phyloP scores from a whole-genome alignment of 2,329 filamentous ascomycete species.

The Aureobasidium melanogenum region DNA sequence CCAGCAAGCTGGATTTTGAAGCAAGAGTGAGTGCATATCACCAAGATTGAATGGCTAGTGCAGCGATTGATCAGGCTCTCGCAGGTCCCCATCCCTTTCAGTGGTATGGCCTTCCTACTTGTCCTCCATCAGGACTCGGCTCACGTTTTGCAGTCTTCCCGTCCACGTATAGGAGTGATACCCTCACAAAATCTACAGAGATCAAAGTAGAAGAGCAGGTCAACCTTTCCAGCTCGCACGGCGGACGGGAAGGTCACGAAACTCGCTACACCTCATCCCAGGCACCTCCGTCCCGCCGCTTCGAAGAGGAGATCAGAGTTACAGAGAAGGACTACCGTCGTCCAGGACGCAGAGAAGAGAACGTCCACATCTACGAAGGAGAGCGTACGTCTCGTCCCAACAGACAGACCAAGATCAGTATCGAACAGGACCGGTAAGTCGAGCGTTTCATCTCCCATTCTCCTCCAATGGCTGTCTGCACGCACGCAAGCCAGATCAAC shows the following conservation, averaged over 20 bases:
- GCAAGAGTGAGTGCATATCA: conserved; percentile 14
- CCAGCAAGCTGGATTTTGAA: conserved; percentile 18
- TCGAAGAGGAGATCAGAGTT: conserved; percentile 81
- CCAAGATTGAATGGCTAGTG: background rate
- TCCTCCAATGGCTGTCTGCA: background rate
- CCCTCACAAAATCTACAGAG: conserved; percentile 55
- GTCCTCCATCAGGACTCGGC: background rate
- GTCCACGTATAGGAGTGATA: conserved; percentile 83
- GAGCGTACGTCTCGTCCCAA: conserved; percentile 28
- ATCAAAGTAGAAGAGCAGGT: conserved; percentile 86
- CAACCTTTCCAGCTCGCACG: conserved; percentile 65
- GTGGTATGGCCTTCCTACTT: conserved; percentile 10
- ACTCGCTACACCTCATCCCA: conserved; percentile 57
- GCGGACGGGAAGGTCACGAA: conserved; percentile 96
- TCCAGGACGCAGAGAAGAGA: conserved; percentile 46
- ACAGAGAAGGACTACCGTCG: conserved; percentile 70
- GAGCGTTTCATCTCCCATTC: background rate
- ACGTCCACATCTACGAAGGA: conserved; percentile 29
- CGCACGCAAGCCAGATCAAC: conserved; percentile 12
- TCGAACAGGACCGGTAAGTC: conserved; percentile 45
- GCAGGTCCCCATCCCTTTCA: conserved; percentile 16
- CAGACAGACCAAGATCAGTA: conserved; percentile 27
- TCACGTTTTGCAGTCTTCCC: conserved; percentile 62
- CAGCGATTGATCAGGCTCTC: background rate
- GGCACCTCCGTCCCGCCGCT: conserved; percentile 57